Base-by-base conservation (phyloP, 768 basidiomycete species). In the Tylopilus sp. region DNA sequence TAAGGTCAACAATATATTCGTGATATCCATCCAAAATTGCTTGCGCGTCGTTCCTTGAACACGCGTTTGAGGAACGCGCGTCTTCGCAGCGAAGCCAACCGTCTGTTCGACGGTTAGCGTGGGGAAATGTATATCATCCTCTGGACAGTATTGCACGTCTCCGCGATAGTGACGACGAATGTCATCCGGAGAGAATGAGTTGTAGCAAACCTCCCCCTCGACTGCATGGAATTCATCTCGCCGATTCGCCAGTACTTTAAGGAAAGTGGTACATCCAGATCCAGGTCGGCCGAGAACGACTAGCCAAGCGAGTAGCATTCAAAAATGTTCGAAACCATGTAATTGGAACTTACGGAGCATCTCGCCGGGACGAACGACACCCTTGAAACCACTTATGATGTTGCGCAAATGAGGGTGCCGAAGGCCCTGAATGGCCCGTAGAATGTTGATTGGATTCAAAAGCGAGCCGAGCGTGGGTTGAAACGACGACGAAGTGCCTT, bases 281-380 rank as follows among this genome's bases (percentile, higher is more conserved):
- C 88, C 88, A 1, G 92, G 92, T 28, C 90, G 79, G 22, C 92
- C 92, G 24, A 94, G 79, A 12, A 93, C 92, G 16, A 95, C 87
- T 88, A 61, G 6, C 51, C 19, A 16, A 4, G 12, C 7, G 31
- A 9, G 63, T 11, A 63, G 36, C 30, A 17, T n/a, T 14, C 4
- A 22, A 2, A 17, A 26, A 11, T 2, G 12, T 40, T 19, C 19
- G 0, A 1, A 45, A 24, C 44, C 26, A 25, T 29, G 42, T 4
- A 47, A 9, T 3, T 37, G 6, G 12, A 13, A 81, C 87, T 58
- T 61, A 84, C 90, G 74, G 6, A 84, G 75, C 84, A 86, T 86
- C 58, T 86, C 83, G 26, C 85, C 84, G 0, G 84, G 83, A 17
- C 74, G 72, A 28, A 85, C 70, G 13, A 79, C 72, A 36, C 84